Percentiles rank a stretch among this genome's conserved stretches.
Evolutionary conservation across 495 filamentous ascomycete species (phyloP).

Genomic region (Tuber umbilicatum): DNA sequence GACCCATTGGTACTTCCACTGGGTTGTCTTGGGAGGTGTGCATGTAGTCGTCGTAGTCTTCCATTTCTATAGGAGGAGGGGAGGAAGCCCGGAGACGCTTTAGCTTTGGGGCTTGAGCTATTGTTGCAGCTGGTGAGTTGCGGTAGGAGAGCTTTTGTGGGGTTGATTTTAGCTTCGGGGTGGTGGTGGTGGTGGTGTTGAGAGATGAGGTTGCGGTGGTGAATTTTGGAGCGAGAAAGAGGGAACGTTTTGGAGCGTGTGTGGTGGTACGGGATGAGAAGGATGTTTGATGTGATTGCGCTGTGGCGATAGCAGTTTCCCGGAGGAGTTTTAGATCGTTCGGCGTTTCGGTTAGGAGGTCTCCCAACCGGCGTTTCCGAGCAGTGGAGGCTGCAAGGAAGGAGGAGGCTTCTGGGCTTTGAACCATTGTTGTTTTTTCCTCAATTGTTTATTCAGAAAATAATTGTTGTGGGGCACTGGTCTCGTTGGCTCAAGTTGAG

Average conservation of each 20-base stretch:
- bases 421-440: conserved; percentile 22
- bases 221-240: conserved; percentile 26
- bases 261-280: not conserved
- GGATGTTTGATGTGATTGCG: conserved; percentile 9
- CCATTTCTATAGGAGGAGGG: not conserved
- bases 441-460: not conserved
- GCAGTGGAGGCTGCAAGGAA: conserved; percentile 10
- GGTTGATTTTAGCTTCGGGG: conserved; percentile 14
- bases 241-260: conserved; percentile 12
- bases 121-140: conserved; percentile 7
- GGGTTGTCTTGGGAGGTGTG: conserved; percentile 12
- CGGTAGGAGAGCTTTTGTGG: not conserved
- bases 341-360: conserved; percentile 18
- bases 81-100: conserved; percentile 19
- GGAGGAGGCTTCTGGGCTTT: conserved; percentile 19
- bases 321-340: conserved; percentile 14
- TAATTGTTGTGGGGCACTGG: not conserved
- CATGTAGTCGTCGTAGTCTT: conserved; percentile 19
- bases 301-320: not conserved
- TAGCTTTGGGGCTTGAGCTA: conserved; percentile 19
- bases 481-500: not conserved
- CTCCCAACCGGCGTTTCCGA: conserved; percentile 30
- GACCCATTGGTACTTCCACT: not conserved
- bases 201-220: not conserved
- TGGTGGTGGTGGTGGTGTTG: not conserved